Evolutionary conservation across 2,329 filamentous ascomycete species (phyloP), one percentile per base, ranked within the genome.

Genomic region (Fusarium sp.): DNA sequence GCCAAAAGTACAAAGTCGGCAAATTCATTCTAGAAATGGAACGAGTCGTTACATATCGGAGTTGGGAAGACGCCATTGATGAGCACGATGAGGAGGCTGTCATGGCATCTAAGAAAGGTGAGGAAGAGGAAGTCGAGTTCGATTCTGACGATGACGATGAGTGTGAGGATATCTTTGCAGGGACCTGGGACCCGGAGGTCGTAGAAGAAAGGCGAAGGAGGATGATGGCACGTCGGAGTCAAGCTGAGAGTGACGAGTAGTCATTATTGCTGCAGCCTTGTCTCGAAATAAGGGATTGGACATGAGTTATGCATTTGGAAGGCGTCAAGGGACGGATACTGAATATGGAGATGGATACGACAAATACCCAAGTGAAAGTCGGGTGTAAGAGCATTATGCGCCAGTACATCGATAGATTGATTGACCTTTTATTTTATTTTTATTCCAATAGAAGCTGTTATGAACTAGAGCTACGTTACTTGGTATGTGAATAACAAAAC

Each of bases 21-120:
- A 91, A 91, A 77, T 91, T 87, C 75, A 91, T 91, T 30, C 77
- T 92, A 41, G 89, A 92, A 80, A 87, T 85, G 41, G 84, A 86
- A 75, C 81, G 87, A 55, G 85, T 90, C 18, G 82, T 86, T 25
- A 80, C 83, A 14, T 81, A 82, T 47, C 82, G 83, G 34, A 80
- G 78, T 56, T 91, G 88, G 88, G 88, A 79, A 57, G 77, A 80
- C 49, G 53, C 76, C 11, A 58, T 68, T 4, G 65, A 59, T 5
- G 68, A 71, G 23, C 56, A 69, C 21, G 47, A 21, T 32, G 60
- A 54, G 7, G 34, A 34, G 32, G 47, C 25, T 25, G 56, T 68
- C 32, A 64, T 65, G 6, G 43, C 63, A 18, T 59, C 60, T 5
- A 67, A 57, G 25, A 42, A 55, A 11, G 57, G 60, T 12, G 43